Evolutionary conservation across 306 rosid species (phyloP), one percentile per base, ranked within the genome.

Genomic region (Phaseolus lunatus): DNA sequence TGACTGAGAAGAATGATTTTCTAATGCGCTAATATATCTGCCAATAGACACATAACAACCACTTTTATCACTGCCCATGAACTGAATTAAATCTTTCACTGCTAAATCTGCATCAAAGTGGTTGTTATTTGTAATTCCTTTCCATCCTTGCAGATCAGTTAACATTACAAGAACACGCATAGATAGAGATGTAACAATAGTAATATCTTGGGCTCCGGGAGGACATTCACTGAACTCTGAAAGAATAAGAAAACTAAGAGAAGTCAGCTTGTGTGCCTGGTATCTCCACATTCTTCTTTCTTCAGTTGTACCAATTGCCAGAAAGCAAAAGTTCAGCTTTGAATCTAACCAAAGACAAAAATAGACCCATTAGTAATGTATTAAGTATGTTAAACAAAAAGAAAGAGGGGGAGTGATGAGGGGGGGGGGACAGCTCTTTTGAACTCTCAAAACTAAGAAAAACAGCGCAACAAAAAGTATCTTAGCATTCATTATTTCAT

Each of bases 101-200:
- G 93, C 96, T 59, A 71, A 35, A 66, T 86, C 92, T 37, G 89
- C 95, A 80, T 86, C 86, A 73, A 27, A 68, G 45, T 22, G 57
- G 41, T 75, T 87, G 75, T 54, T 65, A 53, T 80, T 90, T 23
- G 86, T 52, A 78, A 90, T 65, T 79, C 83, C 76, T 84, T 90
- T 89, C 97, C 98, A 95, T 76, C 91, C 95, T 82, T 87, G 88
- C 62, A 73, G 43, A 83, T 95, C 98, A 56, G 96, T 95, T 79
- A 95, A 84, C 83, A 84, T 87, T 73, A 95, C 92, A 82, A 89
- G 86, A 66, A 95, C 76, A 53, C 90, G 95, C 93, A 95, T 87
- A 78, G 92, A 96, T 57, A 88, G 82, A 52, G 97, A 88, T 33
- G 96, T 81, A 9, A 83, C 84, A 72, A 78, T 24, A 72, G 84